phyloP scores from a whole-genome alignment of 1,284 basidiomycete species.

The Bjerkandera adusta region DNA sequence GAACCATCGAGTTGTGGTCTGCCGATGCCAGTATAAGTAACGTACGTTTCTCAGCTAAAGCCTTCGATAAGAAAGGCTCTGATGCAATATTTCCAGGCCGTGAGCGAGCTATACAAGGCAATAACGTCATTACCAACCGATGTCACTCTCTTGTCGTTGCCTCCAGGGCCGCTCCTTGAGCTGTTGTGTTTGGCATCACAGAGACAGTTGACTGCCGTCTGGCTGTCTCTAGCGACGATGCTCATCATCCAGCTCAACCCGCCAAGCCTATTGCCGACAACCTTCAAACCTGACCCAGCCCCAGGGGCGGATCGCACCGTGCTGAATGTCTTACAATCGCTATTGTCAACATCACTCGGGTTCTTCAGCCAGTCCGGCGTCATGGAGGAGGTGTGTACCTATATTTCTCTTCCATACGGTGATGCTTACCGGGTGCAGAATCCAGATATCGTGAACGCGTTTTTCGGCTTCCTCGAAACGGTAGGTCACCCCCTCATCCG shows the following conservation, averaged over 20 bases:
- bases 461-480: slow-evolving; percentile 78
- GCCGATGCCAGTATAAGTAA: slow-evolving; percentile 73
- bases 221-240: slow-evolving; percentile 79
- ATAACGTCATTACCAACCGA: slow-evolving; percentile 75
- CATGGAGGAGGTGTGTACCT: slow-evolving; percentile 65
- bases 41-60: slow-evolving; percentile 46
- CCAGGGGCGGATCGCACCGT: slow-evolving; percentile 46
- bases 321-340: slow-evolving; percentile 49
- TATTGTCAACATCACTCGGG: slow-evolving; percentile 61
- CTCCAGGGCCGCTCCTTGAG: slow-evolving; percentile 74
- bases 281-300: slow-evolving; percentile 39
- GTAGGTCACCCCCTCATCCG: slow-evolving; percentile 36
- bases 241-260: slow-evolving; percentile 79
- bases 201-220: slow-evolving; percentile 74
- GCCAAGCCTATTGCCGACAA: slow-evolving; percentile 47
- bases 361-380: slow-evolving; percentile 56
- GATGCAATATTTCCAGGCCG: slow-evolving; percentile 42
- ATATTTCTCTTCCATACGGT: not conserved
- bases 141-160: slow-evolving; percentile 74
- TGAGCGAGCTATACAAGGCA: slow-evolving; percentile 80
- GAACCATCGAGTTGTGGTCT: slow-evolving; percentile 71
- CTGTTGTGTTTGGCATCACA: slow-evolving; percentile 77
- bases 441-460: slow-evolving; percentile 86
- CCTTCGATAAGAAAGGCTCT: no score
- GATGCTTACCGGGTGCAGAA: slow-evolving; percentile 45